phyloP scores from a whole-genome alignment of 2,329 filamentous ascomycete species.

The Sporothrix humicola region DNA sequence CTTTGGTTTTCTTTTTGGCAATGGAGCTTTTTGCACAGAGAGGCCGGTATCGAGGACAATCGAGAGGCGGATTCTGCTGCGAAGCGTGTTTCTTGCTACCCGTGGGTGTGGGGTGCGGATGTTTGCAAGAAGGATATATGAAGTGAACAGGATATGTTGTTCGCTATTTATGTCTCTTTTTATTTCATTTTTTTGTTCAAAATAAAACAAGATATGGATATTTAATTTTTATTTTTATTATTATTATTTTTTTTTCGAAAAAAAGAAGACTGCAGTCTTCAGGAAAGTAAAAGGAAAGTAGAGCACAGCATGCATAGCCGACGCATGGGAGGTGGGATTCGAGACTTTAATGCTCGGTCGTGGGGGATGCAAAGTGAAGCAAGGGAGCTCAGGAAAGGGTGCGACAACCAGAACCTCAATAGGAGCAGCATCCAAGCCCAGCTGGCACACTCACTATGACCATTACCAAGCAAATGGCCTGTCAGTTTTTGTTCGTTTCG shows the following conservation, averaged over 20 bases:
- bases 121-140: too few relatives aligned
- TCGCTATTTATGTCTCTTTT: too few relatives aligned
- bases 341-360: too few relatives aligned
- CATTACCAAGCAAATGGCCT: neutral
- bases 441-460: neutral
- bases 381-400: neutral
- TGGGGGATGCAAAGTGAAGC: constrained; percentile 1
- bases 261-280: too few relatives aligned
- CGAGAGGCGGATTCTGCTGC: neutral
- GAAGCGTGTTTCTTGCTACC: neutral
- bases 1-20: neutral
- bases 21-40: neutral
- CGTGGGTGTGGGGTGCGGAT: too few relatives aligned
- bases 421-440: too few relatives aligned
- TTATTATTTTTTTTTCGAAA: too few relatives aligned
- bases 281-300: neutral
- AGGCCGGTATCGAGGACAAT: neutral
- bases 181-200: too few relatives aligned
- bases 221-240: too few relatives aligned
- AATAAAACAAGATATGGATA: too few relatives aligned
- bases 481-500: neutral
- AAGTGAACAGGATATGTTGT: too few relatives aligned
- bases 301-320: neutral
- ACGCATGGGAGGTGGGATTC: neutral
- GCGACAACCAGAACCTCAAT: neutral